Base-by-base conservation (phyloP, 148 eudicot species). In the Oxyria digyna region DNA sequence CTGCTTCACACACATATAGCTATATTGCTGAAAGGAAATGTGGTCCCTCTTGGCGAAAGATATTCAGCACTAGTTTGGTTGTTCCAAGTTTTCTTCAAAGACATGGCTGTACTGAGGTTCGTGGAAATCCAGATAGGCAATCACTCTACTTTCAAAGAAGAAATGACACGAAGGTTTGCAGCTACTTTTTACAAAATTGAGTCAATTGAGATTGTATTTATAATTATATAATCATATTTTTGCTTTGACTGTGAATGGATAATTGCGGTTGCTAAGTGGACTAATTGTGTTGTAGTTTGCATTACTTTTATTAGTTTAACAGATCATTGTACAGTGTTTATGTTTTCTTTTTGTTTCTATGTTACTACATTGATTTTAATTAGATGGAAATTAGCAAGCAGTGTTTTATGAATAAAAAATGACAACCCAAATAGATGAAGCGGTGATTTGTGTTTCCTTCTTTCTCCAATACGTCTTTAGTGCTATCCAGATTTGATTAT, bases 21-120 rank as follows among this genome's bases (percentile, higher is more conserved):
- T 81, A 81, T 78, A 55, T 76, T 74, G 72, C 66, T 40, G 76
- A 73, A 35, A 75, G 57, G 68, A 69, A 67, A 42, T 68, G 55
- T 67, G 76, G 75, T 23, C 71, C 76, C 29, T 78, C 74, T 74
- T 79, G 85, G 81, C 73, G 67, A 69, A 81, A 74, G 72, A 73
- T 73, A 67, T 78, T 84, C 71, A 81, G 88, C 74, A 52, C 67
- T 40, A 71, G 81, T 59, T 67, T 88, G 83, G 88, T 78, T 74
- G 75, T 82, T 74, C 79, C 96, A 57, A 78, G 82, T 72, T 70
- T 77, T 64, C 78, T 86, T 49, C 74, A 74, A 10, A 80, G 75
- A 41, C 79, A 77, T 37, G 78, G 85, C 72, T 82, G 81, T 75
- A 69, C 79, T 71, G 96, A 86, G 78, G 76, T 75, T 72, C 75